Percentiles rank a stretch among this genome's conserved stretches.
These are phyloP conservation scores for Geotrichum candidum DNA, from an alignment of 1,139 yeast species.

Conservation along the genomic window DNA sequence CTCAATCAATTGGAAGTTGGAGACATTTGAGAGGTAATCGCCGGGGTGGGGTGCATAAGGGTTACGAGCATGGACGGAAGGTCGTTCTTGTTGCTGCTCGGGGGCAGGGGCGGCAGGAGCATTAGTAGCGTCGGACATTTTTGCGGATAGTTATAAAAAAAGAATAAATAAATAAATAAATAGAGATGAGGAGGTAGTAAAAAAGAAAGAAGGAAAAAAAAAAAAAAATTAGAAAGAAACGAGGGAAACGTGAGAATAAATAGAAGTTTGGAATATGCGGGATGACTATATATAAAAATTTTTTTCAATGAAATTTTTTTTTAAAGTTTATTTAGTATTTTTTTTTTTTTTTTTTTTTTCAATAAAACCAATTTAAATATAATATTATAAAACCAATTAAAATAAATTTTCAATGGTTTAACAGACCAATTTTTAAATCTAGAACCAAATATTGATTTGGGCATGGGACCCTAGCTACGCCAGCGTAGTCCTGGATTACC, in stretches of 20 bases:
- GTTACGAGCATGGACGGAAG: constrained; percentile 39
- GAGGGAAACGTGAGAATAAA: neutral
- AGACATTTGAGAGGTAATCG: constrained; percentile 85
- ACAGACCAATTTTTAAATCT: no score
- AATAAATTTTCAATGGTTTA: no score
- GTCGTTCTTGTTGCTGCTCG: constrained; percentile 11
- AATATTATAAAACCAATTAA: no score
- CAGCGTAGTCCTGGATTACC: no score
- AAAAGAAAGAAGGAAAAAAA: neutral
- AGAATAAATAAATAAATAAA: neutral
- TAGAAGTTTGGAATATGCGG: neutral
- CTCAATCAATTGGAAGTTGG: constrained; percentile 86
- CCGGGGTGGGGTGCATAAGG: constrained; percentile 97
- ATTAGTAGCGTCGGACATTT: neutral
- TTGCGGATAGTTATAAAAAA: neutral
- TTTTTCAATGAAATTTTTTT: neutral
- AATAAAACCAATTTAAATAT: no score
- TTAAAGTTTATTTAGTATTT: neutral
- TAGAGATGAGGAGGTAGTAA: neutral
- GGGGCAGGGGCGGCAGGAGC: constrained; percentile 4
- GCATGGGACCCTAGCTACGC: no score
- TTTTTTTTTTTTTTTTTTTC: neutral
- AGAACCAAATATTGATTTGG: no score
- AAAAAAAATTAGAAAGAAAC: neutral
- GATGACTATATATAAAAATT: constrained; percentile 1